Conservation (phyloP, 2,329 filamentous ascomycete species). For the Pseudogymnoascus sp. region DNA sequence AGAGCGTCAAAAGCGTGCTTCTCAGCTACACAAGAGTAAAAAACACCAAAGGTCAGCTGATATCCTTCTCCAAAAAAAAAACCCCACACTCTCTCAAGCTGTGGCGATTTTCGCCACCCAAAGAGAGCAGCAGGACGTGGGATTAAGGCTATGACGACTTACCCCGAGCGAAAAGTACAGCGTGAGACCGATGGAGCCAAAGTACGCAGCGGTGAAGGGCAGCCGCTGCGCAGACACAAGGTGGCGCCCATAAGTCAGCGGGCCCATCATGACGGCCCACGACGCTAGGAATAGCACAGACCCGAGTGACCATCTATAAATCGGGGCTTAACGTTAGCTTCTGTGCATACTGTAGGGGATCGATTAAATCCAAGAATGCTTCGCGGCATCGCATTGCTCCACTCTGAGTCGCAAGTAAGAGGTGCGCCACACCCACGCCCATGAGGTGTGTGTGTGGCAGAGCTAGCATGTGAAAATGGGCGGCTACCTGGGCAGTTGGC, state of each 20-base stretch:
- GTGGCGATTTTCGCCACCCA: neutral
- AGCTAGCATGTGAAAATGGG: neutral
- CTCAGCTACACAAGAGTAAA: constrained; percentile 53
- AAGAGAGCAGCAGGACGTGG: neutral
- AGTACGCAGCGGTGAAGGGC: constrained; percentile 90
- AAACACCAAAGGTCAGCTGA: constrained; percentile 21
- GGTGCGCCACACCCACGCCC: neutral
- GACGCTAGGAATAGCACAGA: constrained; percentile 84
- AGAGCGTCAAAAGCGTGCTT: constrained; percentile 74
- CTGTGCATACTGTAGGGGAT: neutral
- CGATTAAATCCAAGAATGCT: too few relatives aligned
- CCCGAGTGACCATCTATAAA: constrained; percentile 80
- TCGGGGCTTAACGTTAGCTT: neutral
- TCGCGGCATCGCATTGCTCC: neutral
- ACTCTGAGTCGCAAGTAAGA: neutral
- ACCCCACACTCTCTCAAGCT: neutral
- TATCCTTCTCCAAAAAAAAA: constrained; percentile 21
- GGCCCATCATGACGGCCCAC: constrained; percentile 93
- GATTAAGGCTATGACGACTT: constrained; percentile 33
- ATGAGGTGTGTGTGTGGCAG: neutral
- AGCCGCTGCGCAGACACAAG: constrained; percentile 75
- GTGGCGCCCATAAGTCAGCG: constrained; percentile 72
- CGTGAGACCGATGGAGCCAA: constrained; percentile 83
- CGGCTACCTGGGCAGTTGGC: neutral
- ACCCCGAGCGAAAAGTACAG: constrained; percentile 89